A percentile compares a stretch with the other conserved stretches of the same genome.
These are phyloP conservation scores for Colletotrichum horii DNA, from an alignment of 2,329 filamentous ascomycete species.

Conservation along the genomic window DNA sequence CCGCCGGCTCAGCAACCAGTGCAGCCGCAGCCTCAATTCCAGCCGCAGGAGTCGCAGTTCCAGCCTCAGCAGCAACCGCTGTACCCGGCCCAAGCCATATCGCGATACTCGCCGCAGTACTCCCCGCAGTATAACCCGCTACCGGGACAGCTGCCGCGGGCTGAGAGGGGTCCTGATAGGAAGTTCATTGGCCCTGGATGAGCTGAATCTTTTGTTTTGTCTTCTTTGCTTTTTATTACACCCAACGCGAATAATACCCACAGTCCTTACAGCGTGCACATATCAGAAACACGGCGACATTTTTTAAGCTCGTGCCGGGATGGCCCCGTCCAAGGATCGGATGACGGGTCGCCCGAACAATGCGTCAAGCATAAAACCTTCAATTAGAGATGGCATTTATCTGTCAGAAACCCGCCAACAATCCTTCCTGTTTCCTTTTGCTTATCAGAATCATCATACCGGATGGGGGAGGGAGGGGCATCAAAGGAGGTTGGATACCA, in stretches of 20 bases:
- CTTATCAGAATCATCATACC: not conserved
- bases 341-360: not conserved
- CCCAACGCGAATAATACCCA: not conserved
- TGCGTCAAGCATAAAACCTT: not conserved
- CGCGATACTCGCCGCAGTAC: not conserved
- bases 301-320: not conserved
- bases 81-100: not conserved
- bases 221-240: not conserved
- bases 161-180: conserved; percentile 13
- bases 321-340: not conserved
- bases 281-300: not conserved
- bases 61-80: not conserved
- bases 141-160: conserved; percentile 12
- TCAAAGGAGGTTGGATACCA: not conserved
- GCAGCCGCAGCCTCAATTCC: not conserved
- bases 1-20: not conserved
- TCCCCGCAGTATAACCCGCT: not conserved
- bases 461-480: not conserved
- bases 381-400: not conserved
- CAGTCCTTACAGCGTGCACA: not conserved
- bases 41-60: not conserved
- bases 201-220: not conserved
- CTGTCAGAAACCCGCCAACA: not conserved
- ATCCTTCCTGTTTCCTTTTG: not conserved
- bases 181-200: not conserved